Evolutionary conservation across 1,284 basidiomycete genomes (phyloP).

Genomic region (Fistulinella staudtii): DNA sequence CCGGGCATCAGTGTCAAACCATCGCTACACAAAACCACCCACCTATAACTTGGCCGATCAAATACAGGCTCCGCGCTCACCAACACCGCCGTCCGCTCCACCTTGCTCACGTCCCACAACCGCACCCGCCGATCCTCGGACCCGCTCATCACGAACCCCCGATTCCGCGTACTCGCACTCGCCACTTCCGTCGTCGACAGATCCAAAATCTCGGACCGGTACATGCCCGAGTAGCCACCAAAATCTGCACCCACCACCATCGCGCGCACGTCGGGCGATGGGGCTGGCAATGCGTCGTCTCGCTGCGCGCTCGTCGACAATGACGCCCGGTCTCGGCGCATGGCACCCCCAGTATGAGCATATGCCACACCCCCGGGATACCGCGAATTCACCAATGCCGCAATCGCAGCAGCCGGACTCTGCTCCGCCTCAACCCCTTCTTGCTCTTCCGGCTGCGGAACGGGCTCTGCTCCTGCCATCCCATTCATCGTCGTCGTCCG

Average conservation of each 20-base stretch:
- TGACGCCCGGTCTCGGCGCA: conserved; percentile 20
- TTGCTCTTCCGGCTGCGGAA: conserved; percentile 49
- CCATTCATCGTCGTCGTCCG: conserved; percentile 38
- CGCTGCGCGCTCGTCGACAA: conserved; percentile 28
- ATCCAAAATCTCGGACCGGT: conserved; percentile 55
- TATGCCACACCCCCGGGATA: conserved; percentile 37
- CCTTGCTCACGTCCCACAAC: conserved; percentile 75
- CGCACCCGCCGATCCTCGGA: conserved; percentile 81
- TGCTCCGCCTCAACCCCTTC: conserved; percentile 52
- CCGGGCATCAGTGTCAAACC: not conserved
- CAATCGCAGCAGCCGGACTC: conserved; percentile 66
- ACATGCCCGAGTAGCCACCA: conserved; percentile 56
- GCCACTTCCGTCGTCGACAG: conserved; percentile 40
- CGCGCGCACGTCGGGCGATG: conserved; percentile 59
- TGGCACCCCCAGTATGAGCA: conserved; percentile 14
- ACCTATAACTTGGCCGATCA: conserved; percentile 72
- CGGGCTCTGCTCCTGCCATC: conserved; percentile 43
- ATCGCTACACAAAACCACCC: conserved; percentile 14
- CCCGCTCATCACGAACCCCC: conserved; percentile 76
- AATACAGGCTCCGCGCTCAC: conserved; percentile 66
- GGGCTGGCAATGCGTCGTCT: conserved; percentile 38
- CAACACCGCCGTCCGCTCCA: conserved; percentile 70
- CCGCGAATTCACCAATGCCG: conserved; percentile 46
- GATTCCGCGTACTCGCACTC: conserved; percentile 34
- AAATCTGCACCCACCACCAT: conserved; percentile 70